phyloP scores from a whole-genome alignment of 192 early-diverging fungal genomes.

The Mortierella hygrophila region DNA sequence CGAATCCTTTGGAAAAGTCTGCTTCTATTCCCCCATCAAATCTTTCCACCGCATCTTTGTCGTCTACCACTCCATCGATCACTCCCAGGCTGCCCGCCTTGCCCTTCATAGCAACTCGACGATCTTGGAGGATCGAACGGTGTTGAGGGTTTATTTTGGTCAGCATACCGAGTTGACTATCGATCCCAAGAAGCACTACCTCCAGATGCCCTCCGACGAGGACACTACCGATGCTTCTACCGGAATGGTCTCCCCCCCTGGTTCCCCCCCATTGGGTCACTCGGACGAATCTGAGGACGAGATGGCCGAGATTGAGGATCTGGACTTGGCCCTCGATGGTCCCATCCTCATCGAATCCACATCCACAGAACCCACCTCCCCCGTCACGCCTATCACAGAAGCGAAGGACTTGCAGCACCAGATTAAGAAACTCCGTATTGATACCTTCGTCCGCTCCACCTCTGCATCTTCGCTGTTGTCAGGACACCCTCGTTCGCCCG shows the following conservation, averaged over 20 bases:
- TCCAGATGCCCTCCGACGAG: conserved; percentile 36
- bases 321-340: not conserved
- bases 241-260: conserved; percentile 36
- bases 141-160: conserved; percentile 67
- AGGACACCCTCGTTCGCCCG: conserved; percentile 13
- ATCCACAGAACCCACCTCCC: not conserved
- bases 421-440: conserved; percentile 34
- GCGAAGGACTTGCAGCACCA: conserved; percentile 12
- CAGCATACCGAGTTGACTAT: conserved; percentile 53
- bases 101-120: conserved; percentile 45
- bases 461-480: not conserved
- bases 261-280: conserved; percentile 46
- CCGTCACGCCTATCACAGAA: not conserved
- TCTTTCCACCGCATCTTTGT: conserved; percentile 66
- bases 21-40: conserved; percentile 66
- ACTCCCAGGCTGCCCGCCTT: conserved; percentile 60
- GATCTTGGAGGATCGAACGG: conserved; percentile 13
- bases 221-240: not conserved
- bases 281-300: conserved; percentile 23
- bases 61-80: conserved; percentile 59
- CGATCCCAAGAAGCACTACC: conserved; percentile 43
- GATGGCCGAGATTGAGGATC: conserved; percentile 19
- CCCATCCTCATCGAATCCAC: not conserved
- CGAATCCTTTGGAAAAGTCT: conserved; percentile 59
- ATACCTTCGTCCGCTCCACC: conserved; percentile 8